Evolutionary conservation across 2,329 filamentous ascomycete species (phyloP), one percentile per base, ranked within the genome.

Genomic region (Fusarium multiceps): DNA sequence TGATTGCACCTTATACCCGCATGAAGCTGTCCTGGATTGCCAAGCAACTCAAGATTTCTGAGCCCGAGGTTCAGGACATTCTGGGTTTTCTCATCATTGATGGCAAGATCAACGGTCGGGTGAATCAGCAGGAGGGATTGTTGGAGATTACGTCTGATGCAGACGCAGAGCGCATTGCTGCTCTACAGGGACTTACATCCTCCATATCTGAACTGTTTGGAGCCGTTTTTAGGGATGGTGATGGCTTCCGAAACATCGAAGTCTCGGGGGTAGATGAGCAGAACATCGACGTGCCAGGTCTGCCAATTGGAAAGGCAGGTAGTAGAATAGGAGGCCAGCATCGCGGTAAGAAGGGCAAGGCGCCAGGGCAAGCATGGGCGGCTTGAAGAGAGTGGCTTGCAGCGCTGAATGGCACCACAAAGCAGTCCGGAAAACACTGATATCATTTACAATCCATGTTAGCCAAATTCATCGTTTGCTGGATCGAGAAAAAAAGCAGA

Each of bases 11-110:
- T 0, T 99, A 98, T 83, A 97, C 93, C 8, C 90, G 94, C 54
- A 97, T 98, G 88, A 93, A 92, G 69, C 84, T 98, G 25, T 85
- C 86, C 21, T 97, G 97, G 86, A 93, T 99, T 72, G 94, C 94
- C 28, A 90, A 91, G 74, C 91, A 95, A 75, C 90, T 99, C 68
- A 92, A 92, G 78, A 97, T 99, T 71, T 90, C 91, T 28, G 87
- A 93, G 48, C 83, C 88, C 16, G 96, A 99, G 81, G 94, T 97
- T 4, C 92, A 97, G 81, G 96, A 99, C 75, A 98, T 99, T 67
- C 83, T 98, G n/a, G 92, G 94, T 49, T 97, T 94, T 81, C 85
- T 98, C 55, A 98, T 99, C 69, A 88, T 98, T 66, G 93, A 97
- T 78, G 91, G 92, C 76, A 93, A 94, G 78, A 90, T 99, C 72